Base-by-base conservation (phyloP, 2,329 filamentous ascomycete genomes). In the Ophiocordyceps unilateralis region DNA sequence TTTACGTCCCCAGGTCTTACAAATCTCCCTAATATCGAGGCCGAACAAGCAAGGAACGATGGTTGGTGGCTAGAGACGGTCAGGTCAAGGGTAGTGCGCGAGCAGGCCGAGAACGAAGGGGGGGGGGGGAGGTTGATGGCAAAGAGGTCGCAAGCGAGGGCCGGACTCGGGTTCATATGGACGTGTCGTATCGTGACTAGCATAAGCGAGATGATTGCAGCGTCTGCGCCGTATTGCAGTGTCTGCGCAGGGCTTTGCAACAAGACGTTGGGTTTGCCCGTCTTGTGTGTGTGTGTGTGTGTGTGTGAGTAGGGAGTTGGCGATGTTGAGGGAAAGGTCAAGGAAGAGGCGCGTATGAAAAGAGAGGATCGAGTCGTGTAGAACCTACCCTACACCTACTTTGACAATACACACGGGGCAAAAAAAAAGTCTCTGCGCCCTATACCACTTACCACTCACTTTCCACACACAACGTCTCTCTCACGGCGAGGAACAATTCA, bases 1-100 rank as follows among this genome's bases (percentile, higher is more conserved):
- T 57, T 56, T 56, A 56, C 56, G 53, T 56, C 53, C 52, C 49
- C 53, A 53, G 54, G 55, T 59, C 55, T 52, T 58, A 58, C 52
- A 54, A 54, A 57, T 60, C 52, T 61, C 56, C 51, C 55, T 60
- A 60, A 59, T 60, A 51, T 50, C 51, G 43, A 41, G 40, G 43
- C 36, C 46, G 45, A 40, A n/a, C 14, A n/a, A 26, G 4, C 21
- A 11, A 10, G 8, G 36, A n/a, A n/a, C n/a, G n/a, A n/a, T n/a
- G n/a, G 28, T 11, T 19, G 32, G 15, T 34, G 15, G 32, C 15
- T 19, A 34, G 32, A 34, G 32, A n/a, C 8, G 32, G 32, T 17
- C 15, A 28, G 26, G 26, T 5, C 10, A 9, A 14, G 32, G 32
- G 32, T 15, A 5, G 32, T 9, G 15, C 15, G 15, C 15, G 15